A percentile compares a stretch with the other conserved stretches of the same genome.
These are phyloP conservation scores for Fusarium tupiense DNA, from an alignment of 2,329 filamentous ascomycete genomes.

Conservation along the genomic window DNA sequence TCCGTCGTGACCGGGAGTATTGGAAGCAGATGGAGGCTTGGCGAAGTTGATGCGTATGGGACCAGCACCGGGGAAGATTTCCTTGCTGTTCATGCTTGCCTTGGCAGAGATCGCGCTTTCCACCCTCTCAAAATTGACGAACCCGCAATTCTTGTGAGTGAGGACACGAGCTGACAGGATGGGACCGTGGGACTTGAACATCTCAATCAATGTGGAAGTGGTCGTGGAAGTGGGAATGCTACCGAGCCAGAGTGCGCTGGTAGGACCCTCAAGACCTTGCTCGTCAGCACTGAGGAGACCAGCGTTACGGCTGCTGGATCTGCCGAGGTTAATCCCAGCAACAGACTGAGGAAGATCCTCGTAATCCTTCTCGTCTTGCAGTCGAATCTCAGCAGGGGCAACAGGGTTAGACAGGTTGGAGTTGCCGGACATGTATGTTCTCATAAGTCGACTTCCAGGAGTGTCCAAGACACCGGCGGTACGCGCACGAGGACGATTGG, in stretches of 20 bases:
- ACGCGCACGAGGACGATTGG: constrained; percentile 84
- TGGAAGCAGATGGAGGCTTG: constrained; percentile 90
- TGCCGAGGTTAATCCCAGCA: constrained; percentile 78
- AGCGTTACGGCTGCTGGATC: constrained; percentile 73
- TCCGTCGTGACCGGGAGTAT: constrained; percentile 88
- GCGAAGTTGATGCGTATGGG: constrained; percentile 97
- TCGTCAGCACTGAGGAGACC: constrained; percentile 78
- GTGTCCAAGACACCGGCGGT: constrained; percentile 93
- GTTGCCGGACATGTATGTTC: constrained; percentile 79
- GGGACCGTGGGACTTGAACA: constrained; percentile 92
- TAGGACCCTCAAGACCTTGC: constrained; percentile 85
- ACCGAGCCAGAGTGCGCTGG: constrained; percentile 93
- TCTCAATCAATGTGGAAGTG: constrained; percentile 91
- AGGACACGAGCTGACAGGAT: constrained; percentile 93
- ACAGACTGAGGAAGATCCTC: constrained; percentile 84
- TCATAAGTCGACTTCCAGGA: constrained; percentile 71
- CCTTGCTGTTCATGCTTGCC: constrained; percentile 89
- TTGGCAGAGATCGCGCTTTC: constrained; percentile 93
- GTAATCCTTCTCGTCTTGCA: constrained; percentile 80
- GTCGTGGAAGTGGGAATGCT: constrained; percentile 98
- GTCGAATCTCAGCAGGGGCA: constrained; percentile 76
- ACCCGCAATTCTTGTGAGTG: constrained; percentile 98
- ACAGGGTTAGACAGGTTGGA: constrained; percentile 78
- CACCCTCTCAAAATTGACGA: constrained; percentile 94
- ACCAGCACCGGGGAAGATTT: constrained; percentile 96